Evolutionary conservation across 495 filamentous ascomycete genomes (phyloP), one percentile per base, ranked within the genome.

Genomic region (Evansstolkia leycettana): DNA sequence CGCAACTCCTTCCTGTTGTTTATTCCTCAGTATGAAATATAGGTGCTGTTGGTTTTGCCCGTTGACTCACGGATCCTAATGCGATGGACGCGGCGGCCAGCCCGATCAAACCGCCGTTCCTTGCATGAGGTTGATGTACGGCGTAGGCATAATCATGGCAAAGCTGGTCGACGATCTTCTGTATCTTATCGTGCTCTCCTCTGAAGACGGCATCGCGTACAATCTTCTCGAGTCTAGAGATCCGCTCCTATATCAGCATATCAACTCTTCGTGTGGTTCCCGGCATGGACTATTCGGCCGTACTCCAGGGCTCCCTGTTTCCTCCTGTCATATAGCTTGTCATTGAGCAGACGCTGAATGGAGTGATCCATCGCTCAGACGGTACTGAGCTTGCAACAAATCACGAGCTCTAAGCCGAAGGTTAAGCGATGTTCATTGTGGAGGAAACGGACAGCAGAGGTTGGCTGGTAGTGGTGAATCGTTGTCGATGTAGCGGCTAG

Each of bases 71-170:
- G 29, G 83, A 72, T 52, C 92, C 92, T 25, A 99, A 67, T 15
- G 92, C 92, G 51, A 99, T 99, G 17, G 88, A 90, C 16, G 92
- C 92, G 1, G 92, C 92, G 23, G 92, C 92, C 51, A 99, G 65
- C 10, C 92, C 92, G 42, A 99, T 99, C 45, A 99, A 67, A 13
- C 92, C 92, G 38, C 92, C 92, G 61, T 96, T 99, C 28, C 92
- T 68, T 18, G 92, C 92, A 62, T 99, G 88, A 32, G 92, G 89
- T 48, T 96, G 92, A 54, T 96, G 89, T 9, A 95, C 86, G 16
- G 87, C 87, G 59, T 95, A 99, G 28, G 92, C 92, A 64, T 85
- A 96, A 34, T 99, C 92, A 50, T 95, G 85, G 59, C 87, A 94
- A 31, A 99, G 76, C 66, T 99, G 89, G 47, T 92, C 74, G 37